phyloP scores from a whole-genome alignment of 768 basidiomycete species.

The Mycena albidolilacea region DNA sequence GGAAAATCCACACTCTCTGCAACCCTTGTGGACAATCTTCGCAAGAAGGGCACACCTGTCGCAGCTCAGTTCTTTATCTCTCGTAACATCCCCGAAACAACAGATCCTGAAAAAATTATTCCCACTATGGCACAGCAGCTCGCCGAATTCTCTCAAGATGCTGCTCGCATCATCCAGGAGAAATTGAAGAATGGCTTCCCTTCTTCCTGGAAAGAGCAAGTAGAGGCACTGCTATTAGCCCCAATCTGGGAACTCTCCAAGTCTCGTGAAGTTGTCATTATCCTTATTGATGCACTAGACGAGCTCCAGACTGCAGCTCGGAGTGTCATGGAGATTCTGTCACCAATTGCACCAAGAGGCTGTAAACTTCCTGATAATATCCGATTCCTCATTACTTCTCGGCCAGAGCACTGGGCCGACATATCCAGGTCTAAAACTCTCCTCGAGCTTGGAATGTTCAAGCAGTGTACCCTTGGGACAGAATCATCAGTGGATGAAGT shows the following conservation, averaged over 20 bases:
- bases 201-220: slow-evolving; percentile 10
- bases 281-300: slow-evolving; percentile 17
- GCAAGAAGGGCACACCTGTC: too few relatives aligned
- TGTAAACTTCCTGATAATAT: neutral
- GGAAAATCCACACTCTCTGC: too few relatives aligned
- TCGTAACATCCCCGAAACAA: too few relatives aligned
- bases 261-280: neutral
- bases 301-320: neutral
- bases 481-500: too few relatives aligned
- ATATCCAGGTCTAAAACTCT: too few relatives aligned
- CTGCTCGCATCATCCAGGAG: slow-evolving; percentile 2
- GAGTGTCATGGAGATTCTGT: slow-evolving; percentile 1
- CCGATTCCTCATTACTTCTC: too few relatives aligned
- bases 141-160: slow-evolving; percentile 10
- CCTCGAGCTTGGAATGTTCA: too few relatives aligned
- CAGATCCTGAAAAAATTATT: neutral
- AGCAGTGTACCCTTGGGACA: too few relatives aligned
- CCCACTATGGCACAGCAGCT: slow-evolving; percentile 22
- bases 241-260: slow-evolving; percentile 12
- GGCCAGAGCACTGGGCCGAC: too few relatives aligned
- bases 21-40: too few relatives aligned
- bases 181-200: neutral
- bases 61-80: too few relatives aligned
- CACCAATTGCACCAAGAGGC: slow-evolving; percentile 4
- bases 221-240: neutral